phyloP scores from a whole-genome alignment of 495 filamentous ascomycete genomes.

The Aspergillus baeticus region DNA sequence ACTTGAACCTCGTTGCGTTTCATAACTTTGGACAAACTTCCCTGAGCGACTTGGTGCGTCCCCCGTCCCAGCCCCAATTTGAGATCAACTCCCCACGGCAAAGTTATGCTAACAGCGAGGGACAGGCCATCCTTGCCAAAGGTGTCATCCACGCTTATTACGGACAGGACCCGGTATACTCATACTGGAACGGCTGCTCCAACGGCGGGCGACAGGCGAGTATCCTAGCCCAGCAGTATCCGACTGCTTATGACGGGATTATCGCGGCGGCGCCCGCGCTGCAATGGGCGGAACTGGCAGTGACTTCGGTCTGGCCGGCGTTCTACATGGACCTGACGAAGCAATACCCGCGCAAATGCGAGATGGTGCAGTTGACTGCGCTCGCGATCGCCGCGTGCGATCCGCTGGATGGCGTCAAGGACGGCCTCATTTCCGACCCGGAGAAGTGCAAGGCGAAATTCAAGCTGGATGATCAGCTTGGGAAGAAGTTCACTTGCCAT shows the following conservation, averaged over 20 bases:
- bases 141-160: too few relatives aligned
- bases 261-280: conserved; percentile 48
- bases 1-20: too few relatives aligned
- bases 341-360: conserved; percentile 30
- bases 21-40: too few relatives aligned
- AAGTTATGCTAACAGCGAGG: too few relatives aligned
- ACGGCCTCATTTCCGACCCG: conserved; percentile 57
- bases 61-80: too few relatives aligned
- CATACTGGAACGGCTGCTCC: conserved; percentile 48
- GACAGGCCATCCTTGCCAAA: too few relatives aligned
- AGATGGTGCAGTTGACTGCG: conserved; percentile 43
- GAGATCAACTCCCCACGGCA: too few relatives aligned
- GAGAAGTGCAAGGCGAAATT: too few relatives aligned
- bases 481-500: too few relatives aligned
- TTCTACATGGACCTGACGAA: conserved; percentile 25
- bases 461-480: too few relatives aligned
- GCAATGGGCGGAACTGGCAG: conserved; percentile 36
- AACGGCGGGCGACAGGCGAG: conserved; percentile 47
- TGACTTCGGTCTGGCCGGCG: conserved; percentile 17
- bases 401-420: conserved; percentile 51
- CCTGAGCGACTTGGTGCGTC: too few relatives aligned
- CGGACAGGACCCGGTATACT: too few relatives aligned
- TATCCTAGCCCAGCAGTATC: conserved; percentile 40
- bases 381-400: conserved; percentile 46
- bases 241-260: conserved; percentile 55